Base-by-base conservation (phyloP, 331 rosid genomes). In the Rhamnella rubrinervis region DNA sequence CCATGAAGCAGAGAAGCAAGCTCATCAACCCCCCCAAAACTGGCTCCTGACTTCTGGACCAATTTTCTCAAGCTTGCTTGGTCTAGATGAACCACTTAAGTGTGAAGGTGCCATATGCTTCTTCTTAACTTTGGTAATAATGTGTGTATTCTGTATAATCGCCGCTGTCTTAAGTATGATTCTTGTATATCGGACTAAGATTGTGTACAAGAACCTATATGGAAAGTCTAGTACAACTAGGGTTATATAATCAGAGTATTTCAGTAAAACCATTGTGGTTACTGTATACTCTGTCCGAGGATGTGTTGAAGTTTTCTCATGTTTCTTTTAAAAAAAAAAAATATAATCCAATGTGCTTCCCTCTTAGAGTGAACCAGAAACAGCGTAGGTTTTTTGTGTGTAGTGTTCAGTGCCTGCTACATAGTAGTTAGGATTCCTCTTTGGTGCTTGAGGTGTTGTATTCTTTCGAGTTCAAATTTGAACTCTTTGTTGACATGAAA, bases 1-100 rank as follows among this genome's bases (percentile, higher is more conserved):
- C 63, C 73, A 64, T 31, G 84, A 83, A 76, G 84, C 84, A 56
- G 84, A 83, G 84, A 79, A 80, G 74, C 87, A 79, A 70, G 79
- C 84, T 71, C 79, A 60, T 59, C 75, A 60, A 10, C 78, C 44
- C 25, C 73, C 67, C 47, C 65, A 16, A 49, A 31, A 44, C 63
- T n/a, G 1, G 66, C 61, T 47, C 25, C 75, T 58, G n/a, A 66
- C 35, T 46, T 17, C 75, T 12, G 76, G 80, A 56, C 65, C 85
- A 31, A 16, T 78, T 76, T 50, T 68, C 70, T 71, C 68, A 19
- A 65, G 65, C 49, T 7, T 70, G 26, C 75, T 75, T 59, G 41
- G 40, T 28, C 23, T 19, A 21, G 73, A 78, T 10, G 84, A 63
- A 52, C 66, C 84, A 18, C 76, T 57, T 7, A 72, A 75, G 56